Percentiles rank a stretch among this genome's conserved stretches.
Evolutionary conservation across 176 grass and related monocot species (phyloP).

Genomic region (Juncus effusus): DNA sequence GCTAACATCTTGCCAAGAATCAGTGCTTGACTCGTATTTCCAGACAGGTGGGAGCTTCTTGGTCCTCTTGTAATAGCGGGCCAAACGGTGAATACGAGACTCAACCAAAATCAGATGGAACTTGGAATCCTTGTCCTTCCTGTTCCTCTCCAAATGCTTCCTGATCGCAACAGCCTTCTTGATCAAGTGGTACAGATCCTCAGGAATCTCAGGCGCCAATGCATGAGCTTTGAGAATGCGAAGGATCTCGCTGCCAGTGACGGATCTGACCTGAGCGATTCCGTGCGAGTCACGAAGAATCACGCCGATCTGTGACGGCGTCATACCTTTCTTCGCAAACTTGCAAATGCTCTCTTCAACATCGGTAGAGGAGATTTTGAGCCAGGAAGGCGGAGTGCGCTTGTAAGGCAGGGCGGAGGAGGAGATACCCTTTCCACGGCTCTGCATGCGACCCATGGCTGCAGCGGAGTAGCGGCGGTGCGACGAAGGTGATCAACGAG

Average conservation of each 20-base stretch:
- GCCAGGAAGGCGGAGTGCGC: constrained; percentile 70
- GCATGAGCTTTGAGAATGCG: constrained; percentile 83
- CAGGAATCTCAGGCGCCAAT: constrained; percentile 69
- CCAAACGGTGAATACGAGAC: constrained; percentile 90
- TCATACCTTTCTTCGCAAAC: constrained; percentile 57
- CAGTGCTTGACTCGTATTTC: constrained; percentile 70
- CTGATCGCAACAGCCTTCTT: constrained; percentile 93
- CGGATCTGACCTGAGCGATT: constrained; percentile 67
- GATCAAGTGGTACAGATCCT: constrained; percentile 83
- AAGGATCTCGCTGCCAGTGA: constrained; percentile 90
- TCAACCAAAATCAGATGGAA: constrained; percentile 90
- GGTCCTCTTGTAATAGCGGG: constrained; percentile 96
- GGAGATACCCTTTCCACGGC: constrained; percentile 89
- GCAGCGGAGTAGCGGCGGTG: constrained; percentile 4
- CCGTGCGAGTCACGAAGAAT: constrained; percentile 83
- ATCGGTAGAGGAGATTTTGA: constrained; percentile 57
- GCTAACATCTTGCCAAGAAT: constrained; percentile 6
- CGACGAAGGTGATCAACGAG: constrained; percentile 5
- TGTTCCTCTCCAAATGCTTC: constrained; percentile 94
- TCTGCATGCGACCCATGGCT: constrained; percentile 93
- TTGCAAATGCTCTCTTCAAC: constrained; percentile 41
- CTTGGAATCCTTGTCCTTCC: constrained; percentile 95
- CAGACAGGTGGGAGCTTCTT: constrained; percentile 90
- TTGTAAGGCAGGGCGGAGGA: constrained; percentile 87
- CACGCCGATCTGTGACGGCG: constrained; percentile 79